These are phyloP conservation scores for Colletotrichum sp. DNA, from an alignment of 2,329 filamentous ascomycete genomes.

Conservation along the genomic window DNA sequence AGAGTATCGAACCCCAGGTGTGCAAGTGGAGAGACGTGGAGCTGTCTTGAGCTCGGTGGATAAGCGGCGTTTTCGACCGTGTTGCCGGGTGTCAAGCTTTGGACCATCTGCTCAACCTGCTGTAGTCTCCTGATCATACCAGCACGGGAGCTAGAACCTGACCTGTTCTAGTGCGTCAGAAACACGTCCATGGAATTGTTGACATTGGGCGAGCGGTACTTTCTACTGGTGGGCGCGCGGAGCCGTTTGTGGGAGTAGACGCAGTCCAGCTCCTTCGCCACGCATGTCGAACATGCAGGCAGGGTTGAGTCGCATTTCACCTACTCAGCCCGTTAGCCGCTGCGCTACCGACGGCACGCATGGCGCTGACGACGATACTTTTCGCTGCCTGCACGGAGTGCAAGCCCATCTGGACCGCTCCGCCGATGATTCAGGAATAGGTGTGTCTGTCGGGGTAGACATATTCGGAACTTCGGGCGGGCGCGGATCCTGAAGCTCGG, in stretches of 20 bases:
- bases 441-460: background rate
- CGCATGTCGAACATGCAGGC: background rate
- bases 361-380: background rate
- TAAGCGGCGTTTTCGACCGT: background rate
- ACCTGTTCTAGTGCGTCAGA: background rate
- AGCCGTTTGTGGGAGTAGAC: background rate
- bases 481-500: background rate
- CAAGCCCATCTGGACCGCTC: background rate
- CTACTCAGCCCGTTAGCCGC: accelerated
- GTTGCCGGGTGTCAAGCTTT: background rate
- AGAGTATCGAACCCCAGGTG: background rate
- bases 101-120: background rate
- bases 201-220: background rate
- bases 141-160: background rate
- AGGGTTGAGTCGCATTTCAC: background rate
- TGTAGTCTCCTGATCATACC: background rate
- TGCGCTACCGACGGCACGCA: background rate
- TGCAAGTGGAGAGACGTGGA: background rate
- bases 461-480: background rate
- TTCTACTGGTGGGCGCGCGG: background rate
- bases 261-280: background rate
- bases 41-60: accelerated
- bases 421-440: accelerated
- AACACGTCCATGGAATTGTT: background rate
- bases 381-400: background rate